A percentile compares a stretch with the other conserved stretches of the same genome.
phyloP scores from a whole-genome alignment of 345 rosid species.

The Eucalyptus shirleyi region DNA sequence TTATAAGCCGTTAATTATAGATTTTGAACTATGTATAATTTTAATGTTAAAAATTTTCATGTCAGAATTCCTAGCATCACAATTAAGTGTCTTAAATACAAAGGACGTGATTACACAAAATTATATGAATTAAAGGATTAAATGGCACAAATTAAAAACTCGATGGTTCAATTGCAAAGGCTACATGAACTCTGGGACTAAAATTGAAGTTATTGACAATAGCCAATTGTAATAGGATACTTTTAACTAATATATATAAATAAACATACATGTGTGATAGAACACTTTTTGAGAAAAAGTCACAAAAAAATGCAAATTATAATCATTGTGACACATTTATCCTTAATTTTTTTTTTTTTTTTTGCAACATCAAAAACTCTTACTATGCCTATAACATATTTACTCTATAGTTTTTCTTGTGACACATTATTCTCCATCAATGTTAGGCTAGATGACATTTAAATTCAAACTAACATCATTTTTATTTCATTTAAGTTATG shows the following conservation, averaged over 20 bases:
- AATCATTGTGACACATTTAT: rapidly evolving
- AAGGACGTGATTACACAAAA: neutral
- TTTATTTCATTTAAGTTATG: too few species aligned
- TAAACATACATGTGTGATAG: too few species aligned
- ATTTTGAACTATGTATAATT: neutral
- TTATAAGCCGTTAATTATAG: neutral
- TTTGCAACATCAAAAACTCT: too few species aligned
- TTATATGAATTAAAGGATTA: neutral
- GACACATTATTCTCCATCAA: too few species aligned
- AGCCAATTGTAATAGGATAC: neutral
- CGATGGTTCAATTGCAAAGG: neutral
- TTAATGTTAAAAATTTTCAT: neutral
- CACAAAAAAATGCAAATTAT: too few species aligned
- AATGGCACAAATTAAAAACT: neutral
- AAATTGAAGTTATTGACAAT: neutral
- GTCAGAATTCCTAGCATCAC: neutral
- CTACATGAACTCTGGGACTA: neutral
- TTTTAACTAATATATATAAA: too few species aligned
- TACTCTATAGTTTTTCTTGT: too few species aligned
- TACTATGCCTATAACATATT: too few species aligned
- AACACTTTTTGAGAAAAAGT: neutral
- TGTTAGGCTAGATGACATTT: neutral
- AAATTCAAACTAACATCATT: too few species aligned
- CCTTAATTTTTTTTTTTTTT: too few species aligned
- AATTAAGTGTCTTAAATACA: neutral